phyloP scores from a whole-genome alignment of 352 stramenopile species.

The Phytophthora palmivora region DNA sequence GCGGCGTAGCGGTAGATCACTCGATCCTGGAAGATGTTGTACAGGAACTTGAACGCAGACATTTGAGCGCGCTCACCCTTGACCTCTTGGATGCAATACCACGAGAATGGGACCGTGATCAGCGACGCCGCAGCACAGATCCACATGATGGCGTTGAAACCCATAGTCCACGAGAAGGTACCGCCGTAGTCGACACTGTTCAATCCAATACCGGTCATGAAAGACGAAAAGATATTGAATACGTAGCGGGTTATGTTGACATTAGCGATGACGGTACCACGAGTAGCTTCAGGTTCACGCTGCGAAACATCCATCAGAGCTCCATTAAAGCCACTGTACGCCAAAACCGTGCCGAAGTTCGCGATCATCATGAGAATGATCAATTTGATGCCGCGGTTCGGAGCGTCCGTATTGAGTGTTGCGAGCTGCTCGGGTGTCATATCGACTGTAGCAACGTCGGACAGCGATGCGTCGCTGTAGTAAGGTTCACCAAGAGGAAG shows the following conservation, averaged over 20 bases:
- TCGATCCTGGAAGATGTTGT: constrained; percentile 52
- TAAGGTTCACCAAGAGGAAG: constrained; percentile 48
- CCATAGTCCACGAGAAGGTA: constrained; percentile 55
- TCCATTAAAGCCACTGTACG: constrained; percentile 72
- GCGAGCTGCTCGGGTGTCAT: constrained; percentile 44
- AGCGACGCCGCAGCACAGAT: constrained; percentile 40
- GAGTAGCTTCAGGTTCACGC: constrained; percentile 41
- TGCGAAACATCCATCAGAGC: constrained; percentile 64
- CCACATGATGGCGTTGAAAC: constrained; percentile 63
- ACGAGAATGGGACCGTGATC: constrained; percentile 41
- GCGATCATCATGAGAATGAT: constrained; percentile 76
- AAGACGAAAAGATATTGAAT: constrained; percentile 44
- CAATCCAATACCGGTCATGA: constrained; percentile 52
- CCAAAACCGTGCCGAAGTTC: constrained; percentile 79
- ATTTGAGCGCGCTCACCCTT: constrained; percentile 30
- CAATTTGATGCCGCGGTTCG: constrained; percentile 49
- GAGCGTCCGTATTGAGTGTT: constrained; percentile 48
- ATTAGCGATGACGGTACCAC: constrained; percentile 46
- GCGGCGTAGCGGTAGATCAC: constrained; percentile 53
- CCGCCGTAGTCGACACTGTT: constrained; percentile 59
- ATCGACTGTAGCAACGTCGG: no score
- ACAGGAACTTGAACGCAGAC: constrained; percentile 42
- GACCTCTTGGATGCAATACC: constrained; percentile 51
- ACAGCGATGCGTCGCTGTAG: no score
- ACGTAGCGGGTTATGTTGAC: constrained; percentile 44